Evolutionary conservation across 805 yeast genomes (phyloP), one percentile per base, ranked within the genome.

Genomic region (Spathaspora girioi): DNA sequence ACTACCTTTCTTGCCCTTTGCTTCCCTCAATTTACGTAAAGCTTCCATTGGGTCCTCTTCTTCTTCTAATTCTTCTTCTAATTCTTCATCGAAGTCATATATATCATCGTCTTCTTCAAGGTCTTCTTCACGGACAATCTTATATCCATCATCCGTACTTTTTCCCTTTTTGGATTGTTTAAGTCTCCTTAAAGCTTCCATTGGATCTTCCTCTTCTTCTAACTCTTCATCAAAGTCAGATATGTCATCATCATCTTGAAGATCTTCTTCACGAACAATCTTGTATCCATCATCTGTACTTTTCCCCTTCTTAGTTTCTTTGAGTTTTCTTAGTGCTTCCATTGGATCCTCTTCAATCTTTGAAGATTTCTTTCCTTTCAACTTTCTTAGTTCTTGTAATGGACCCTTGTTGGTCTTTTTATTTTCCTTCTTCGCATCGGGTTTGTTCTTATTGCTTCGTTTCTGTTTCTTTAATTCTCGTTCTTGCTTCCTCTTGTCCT

Each of bases 401-500:
- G 59, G 56, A 45, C 55, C 61, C 31, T 56, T 52, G 26, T 6
- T 23, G 11, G 43, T 46, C 31, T 48, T 18, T 26, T 2, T 15
- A 19, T 17, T 20, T 26, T 31, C 19, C 27, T 42, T 17, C 29
- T n/a, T n/a, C n/a, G n/a, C n/a, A n/a, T n/a, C n/a, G n/a, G 18
- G 19, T 35, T n/a, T 35, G 27, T 38, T 20, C 5, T 38, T 20
- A 14, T 50, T 53, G 9, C 41, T 53, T 50, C 59, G 61, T 58
- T 67, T 71, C 51, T 68, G 71, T 56, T 68, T 68, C 59, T 68
- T 65, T 38, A 59, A 47, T 46, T 54, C 50, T 50, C 75, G 59
- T 45, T 70, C 72, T 54, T 70, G 67, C 54, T 72, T 67, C 53
- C 72, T 57, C 53, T 59, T 62, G 38, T 70, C 71, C 67, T 65